Evolutionary conservation across 306 rosid genomes (phyloP).

Genomic region (Gastrolobium bilobum): DNA sequence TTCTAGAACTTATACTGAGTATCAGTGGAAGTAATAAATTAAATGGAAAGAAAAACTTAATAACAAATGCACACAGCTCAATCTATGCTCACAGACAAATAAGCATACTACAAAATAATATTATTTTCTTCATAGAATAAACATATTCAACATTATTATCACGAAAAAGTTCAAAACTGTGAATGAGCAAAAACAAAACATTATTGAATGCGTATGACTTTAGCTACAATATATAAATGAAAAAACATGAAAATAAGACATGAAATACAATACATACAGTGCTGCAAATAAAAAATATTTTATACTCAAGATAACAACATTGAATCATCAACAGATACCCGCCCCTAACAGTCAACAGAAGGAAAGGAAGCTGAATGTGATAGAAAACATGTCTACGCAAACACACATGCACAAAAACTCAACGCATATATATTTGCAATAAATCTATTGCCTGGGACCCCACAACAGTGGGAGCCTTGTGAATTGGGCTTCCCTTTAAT

Average conservation of each 20-base stretch:
- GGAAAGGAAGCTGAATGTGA: not conserved
- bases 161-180: not conserved
- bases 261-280: not conserved
- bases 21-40: conserved; percentile 23
- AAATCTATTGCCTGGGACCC: not conserved
- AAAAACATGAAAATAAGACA: not conserved
- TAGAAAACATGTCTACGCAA: not conserved
- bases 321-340: not conserved
- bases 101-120: conserved; percentile 8
- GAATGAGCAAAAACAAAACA: conserved; percentile 26
- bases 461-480: not conserved
- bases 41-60: conserved; percentile 12
- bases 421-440: not conserved
- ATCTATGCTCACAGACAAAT: conserved; percentile 11
- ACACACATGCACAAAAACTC: not conserved
- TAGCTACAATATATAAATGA: conserved; percentile 7
- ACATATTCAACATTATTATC: not conserved
- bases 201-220: not conserved
- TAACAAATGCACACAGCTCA: not conserved
- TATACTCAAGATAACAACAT: not conserved
- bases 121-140: conserved; percentile 23
- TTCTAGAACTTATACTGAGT: not conserved
- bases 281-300: not conserved
- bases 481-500: not conserved
- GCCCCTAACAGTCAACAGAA: not conserved